Evolutionary conservation across 768 basidiomycete genomes (phyloP).

Genomic region (Termitomyces titanicus): DNA sequence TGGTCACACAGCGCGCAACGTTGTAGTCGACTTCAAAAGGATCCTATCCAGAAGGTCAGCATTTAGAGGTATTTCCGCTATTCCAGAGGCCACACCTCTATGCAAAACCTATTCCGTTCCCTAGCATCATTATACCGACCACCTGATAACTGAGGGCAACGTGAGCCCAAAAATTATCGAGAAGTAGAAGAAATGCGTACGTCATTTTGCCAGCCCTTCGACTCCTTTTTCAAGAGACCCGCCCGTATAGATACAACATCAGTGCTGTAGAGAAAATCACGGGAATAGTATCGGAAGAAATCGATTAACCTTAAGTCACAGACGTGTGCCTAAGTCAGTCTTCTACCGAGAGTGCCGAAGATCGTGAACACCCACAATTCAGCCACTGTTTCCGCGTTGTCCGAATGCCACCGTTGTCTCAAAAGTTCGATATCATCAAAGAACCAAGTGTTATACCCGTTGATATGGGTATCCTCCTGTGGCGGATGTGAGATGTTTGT

Average conservation of each 20-base stretch:
- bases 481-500: constrained; percentile 11
- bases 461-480: constrained; percentile 78
- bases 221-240: constrained; percentile 85
- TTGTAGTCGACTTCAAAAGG: constrained; percentile 97
- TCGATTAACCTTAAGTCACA: constrained; percentile 72
- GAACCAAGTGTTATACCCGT: constrained; percentile 89
- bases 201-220: constrained; percentile 94
- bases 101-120: constrained; percentile 93
- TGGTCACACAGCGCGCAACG: constrained; percentile 93
- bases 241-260: constrained; percentile 89
- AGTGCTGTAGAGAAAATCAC: constrained; percentile 89
- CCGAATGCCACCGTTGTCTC: constrained; percentile 90
- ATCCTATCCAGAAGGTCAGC: constrained; percentile 55
- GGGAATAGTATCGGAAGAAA: constrained; percentile 95
- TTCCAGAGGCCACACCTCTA: constrained; percentile 60
- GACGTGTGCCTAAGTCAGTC: neutral
- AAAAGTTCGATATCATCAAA: constrained; percentile 96
- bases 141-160: constrained; percentile 37
- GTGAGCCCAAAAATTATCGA: constrained; percentile 5
- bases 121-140: constrained; percentile 64
- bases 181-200: constrained; percentile 39
- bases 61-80: neutral
- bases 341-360: neutral
- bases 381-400: constrained; percentile 88
- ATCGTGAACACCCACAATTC: constrained; percentile 65